Evolutionary conservation across 345 rosid species (phyloP), one percentile per base, ranked within the genome.

Genomic region (Salix exigua): DNA sequence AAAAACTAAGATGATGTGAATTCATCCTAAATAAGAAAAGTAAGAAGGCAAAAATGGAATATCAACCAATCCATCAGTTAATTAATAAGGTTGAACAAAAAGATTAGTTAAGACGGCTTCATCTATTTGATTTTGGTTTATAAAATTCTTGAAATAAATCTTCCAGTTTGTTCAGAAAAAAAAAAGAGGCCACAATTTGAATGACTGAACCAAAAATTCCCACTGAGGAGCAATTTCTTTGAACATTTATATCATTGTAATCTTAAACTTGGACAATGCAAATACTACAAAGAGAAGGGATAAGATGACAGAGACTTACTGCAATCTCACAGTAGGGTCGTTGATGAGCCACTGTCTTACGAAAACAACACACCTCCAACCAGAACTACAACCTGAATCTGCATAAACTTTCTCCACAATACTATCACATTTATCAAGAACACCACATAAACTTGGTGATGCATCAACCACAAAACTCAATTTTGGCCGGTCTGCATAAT

Each of bases 381-480:
- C 86, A 60, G 96, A 92, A 73, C 75, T 61, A 80, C 89, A 86
- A 75, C 90, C 89, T 2, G 87, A 90, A 19, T 89, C 94, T 48
- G 37, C 62, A 10, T 21, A 83, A 23, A 83, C 75, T 75, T 84
- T 85, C 48, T 83, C 81, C 1, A 84, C 92, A 78, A 75, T 73
- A 44, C 46, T 70, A 77, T 92, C 88, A 83, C 97, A 91, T 70
- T 88, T 86, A 60, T 90, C 88, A 8, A 94, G 93, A 78, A 91
- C 80, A 5, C 55, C 44, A 80, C 85, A 88, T 33, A 92, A 79
- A 63, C 76, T 82, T 78, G 87, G 86, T 77, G 89, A 25, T 55
- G 82, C 77, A 72, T 89, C 91, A 70, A 87, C 97, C 70, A 92
- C 89, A 74, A 91, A 86, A 81, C 77, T 94, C 80, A 92, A 77